Evolutionary conservation across 371 early-diverging fungal genomes (phyloP).

Genomic region (Lichtheimia ornata): DNA sequence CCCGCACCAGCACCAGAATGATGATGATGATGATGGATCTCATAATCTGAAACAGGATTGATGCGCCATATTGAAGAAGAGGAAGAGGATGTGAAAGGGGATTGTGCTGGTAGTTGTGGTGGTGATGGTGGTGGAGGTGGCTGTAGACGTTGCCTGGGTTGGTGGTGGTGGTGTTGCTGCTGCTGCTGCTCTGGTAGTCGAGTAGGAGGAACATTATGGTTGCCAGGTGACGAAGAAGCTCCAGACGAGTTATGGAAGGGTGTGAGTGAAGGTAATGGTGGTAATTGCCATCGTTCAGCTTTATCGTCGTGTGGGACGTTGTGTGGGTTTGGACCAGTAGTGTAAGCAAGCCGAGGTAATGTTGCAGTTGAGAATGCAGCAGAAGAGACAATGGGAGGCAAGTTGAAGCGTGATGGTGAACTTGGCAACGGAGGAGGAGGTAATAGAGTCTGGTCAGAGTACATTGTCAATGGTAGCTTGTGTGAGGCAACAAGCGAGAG

Average conservation of each 20-base stretch:
- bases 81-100: background rate
- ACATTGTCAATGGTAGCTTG: background rate
- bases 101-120: background rate
- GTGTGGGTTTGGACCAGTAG: background rate
- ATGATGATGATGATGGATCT: background rate
- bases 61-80: background rate
- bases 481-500: too few species aligned
- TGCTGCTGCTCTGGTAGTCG: background rate
- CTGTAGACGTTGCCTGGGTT: background rate
- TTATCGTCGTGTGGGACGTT: background rate
- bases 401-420: conserved; percentile 10
- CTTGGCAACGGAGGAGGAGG: conserved; percentile 11
- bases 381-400: conserved; percentile 11
- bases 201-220: background rate
- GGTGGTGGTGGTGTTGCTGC: conserved; percentile 2
- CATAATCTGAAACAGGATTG: background rate
- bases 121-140: background rate
- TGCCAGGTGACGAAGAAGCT: conserved; percentile 2
- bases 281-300: conserved; percentile 9
- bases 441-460: conserved; percentile 12
- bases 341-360: conserved; percentile 8
- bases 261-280: conserved; percentile 4
- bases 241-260: background rate
- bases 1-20: too few species aligned
- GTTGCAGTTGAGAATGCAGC: conserved; percentile 7